Evolutionary conservation across 495 filamentous ascomycete species (phyloP).

Genomic region (Terfezia boudieri): DNA sequence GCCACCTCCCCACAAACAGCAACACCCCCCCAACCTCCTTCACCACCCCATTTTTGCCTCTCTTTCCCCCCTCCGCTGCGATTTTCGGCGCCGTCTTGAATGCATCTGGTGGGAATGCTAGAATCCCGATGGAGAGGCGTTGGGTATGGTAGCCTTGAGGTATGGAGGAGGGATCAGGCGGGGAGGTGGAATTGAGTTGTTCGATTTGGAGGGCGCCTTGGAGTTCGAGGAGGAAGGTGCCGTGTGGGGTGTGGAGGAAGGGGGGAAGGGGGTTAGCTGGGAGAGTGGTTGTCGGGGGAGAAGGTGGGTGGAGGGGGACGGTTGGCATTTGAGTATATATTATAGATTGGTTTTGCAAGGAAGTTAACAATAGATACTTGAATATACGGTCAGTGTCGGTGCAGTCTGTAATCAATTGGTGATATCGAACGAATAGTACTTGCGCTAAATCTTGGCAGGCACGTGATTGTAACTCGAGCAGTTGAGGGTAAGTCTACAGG

Average conservation of each 20-base stretch:
- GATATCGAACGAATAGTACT: too few relatives aligned
- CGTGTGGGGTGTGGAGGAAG: slow-evolving; percentile 63
- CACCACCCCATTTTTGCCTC: background rate
- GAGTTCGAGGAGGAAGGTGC: slow-evolving; percentile 66
- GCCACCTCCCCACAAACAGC: slow-evolving; percentile 70
- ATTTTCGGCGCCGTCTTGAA: background rate
- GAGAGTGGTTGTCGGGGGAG: background rate
- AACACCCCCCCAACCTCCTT: slow-evolving; percentile 66
- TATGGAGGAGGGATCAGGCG: background rate
- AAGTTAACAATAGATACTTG: too few relatives aligned
- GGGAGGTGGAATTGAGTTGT: background rate
- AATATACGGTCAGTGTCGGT: too few relatives aligned
- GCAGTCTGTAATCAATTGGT: too few relatives aligned
- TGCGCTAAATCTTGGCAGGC: too few relatives aligned
- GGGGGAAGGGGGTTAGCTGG: slow-evolving; percentile 46
- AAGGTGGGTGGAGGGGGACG: background rate
- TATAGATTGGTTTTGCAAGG: too few relatives aligned
- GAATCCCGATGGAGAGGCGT: background rate
- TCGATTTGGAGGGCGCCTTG: slow-evolving; percentile 68
- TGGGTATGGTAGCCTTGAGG: background rate
- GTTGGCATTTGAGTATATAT: background rate
- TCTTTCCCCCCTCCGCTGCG: background rate
- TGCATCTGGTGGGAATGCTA: background rate
- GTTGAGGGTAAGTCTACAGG: too few relatives aligned
- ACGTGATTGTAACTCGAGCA: too few relatives aligned